Evolutionary conservation across 345 rosid species (phyloP).

Genomic region (Ailanthus altissimus): DNA sequence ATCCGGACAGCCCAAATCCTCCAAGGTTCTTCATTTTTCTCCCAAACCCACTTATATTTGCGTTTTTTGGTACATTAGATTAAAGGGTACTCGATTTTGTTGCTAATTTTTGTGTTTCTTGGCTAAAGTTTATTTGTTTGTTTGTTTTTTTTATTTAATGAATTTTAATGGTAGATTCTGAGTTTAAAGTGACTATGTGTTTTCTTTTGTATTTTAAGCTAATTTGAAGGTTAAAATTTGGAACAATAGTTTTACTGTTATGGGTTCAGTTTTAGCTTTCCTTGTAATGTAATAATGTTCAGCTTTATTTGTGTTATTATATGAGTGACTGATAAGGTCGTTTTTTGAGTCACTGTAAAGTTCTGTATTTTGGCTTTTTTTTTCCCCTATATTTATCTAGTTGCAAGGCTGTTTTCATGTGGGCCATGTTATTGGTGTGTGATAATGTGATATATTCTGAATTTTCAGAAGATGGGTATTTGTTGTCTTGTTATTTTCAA

Average conservation of each 20-base stretch:
- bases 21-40: conserved; percentile 48
- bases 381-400: conserved; percentile 14
- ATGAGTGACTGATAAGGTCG: background rate
- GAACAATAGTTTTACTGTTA: background rate
- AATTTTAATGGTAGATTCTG: conserved; percentile 26
- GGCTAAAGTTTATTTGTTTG: background rate
- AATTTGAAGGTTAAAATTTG: background rate
- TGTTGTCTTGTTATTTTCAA: conserved; percentile 60
- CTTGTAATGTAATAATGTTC: background rate
- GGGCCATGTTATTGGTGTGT: conserved; percentile 43
- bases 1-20: conserved; percentile 43
- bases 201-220: background rate
- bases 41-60: background rate
- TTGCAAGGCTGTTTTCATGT: conserved; percentile 36
- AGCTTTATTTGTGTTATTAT: background rate
- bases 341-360: background rate
- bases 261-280: background rate
- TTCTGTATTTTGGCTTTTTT: background rate
- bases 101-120: background rate
- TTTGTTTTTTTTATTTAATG: background rate
- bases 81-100: background rate
- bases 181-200: background rate
- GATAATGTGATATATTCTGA: conserved; percentile 42
- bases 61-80: background rate
- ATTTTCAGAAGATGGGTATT: conserved; percentile 45